Evolutionary conservation across 2,329 filamentous ascomycete genomes (phyloP).

Genomic region (Waltergamsia citrina): DNA sequence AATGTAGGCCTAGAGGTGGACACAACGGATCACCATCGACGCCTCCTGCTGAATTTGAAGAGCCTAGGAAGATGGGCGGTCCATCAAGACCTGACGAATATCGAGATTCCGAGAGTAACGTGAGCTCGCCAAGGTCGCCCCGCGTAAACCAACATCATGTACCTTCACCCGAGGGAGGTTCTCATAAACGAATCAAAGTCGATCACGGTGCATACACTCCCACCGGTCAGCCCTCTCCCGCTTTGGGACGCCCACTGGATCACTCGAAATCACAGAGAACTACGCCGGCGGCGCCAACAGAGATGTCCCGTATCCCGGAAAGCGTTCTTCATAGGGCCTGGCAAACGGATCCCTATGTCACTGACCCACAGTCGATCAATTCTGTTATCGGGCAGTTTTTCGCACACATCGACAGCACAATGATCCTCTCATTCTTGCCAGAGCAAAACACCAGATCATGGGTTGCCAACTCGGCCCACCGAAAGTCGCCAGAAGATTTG

Average conservation of each 20-base stretch:
- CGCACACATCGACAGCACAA: constrained; percentile 27
- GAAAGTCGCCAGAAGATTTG: constrained; percentile 30
- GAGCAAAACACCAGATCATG: constrained; percentile 28
- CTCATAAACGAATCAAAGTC: constrained; percentile 39
- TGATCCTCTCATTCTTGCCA: constrained; percentile 31
- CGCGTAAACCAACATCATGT: constrained; percentile 24
- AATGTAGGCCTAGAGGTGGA: constrained; percentile 42
- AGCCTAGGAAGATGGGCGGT: constrained; percentile 24
- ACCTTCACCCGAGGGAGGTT: constrained; percentile 21
- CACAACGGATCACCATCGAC: constrained; percentile 47
- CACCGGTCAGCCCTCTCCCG: constrained; percentile 17
- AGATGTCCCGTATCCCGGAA: constrained; percentile 38
- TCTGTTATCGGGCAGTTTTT: constrained; percentile 31
- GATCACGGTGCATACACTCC: constrained; percentile 30
- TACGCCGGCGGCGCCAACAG: constrained; percentile 24
- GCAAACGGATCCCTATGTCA: constrained; percentile 38
- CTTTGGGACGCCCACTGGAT: constrained; percentile 23
- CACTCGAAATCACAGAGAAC: constrained; percentile 22
- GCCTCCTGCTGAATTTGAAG: constrained; percentile 40
- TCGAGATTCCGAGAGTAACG: constrained; percentile 29
- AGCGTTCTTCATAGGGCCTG: constrained; percentile 38
- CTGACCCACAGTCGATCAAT: constrained; percentile 28
- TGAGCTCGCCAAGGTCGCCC: constrained; percentile 39
- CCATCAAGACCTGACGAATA: constrained; percentile 24
- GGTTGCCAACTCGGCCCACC: constrained; percentile 21